These are phyloP conservation scores for Allium fistulosum DNA, from an alignment of 106 monocot genomes.

Conservation along the genomic window DNA sequence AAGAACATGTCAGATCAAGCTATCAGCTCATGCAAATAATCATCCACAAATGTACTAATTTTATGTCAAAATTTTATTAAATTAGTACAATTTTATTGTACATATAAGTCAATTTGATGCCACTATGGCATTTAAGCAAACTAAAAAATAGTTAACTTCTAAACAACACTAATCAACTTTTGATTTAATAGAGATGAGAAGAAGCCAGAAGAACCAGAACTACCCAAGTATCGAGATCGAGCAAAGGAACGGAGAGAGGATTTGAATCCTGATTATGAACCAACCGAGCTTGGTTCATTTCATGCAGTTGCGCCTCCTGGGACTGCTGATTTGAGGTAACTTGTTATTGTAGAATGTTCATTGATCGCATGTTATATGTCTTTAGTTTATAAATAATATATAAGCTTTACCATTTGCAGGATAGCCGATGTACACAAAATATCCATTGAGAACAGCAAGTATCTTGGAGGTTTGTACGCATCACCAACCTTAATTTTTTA, in stretches of 20 bases:
- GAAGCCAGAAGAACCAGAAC: slow-evolving; percentile 77
- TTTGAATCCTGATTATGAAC: slow-evolving; percentile 97
- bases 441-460: slow-evolving; percentile 99
- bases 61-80: background rate
- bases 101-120: background rate
- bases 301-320: slow-evolving; percentile 98
- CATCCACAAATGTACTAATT: background rate
- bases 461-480: slow-evolving; percentile 84
- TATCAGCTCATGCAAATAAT: background rate
- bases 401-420: slow-evolving; percentile 31
- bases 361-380: no score
- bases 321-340: slow-evolving; percentile 65
- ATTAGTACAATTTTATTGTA: background rate
- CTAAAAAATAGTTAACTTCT: background rate
- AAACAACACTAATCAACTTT: background rate
- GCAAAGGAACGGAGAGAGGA: slow-evolving; percentile 98
- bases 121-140: background rate
- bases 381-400: no score
- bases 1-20: no score
- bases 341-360: no score
- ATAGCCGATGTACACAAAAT: slow-evolving; percentile 77
- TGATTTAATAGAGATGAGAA: slow-evolving; percentile 63
- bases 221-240: slow-evolving; percentile 89
- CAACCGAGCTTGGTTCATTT: slow-evolving; percentile 83
- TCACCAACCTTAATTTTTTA: background rate